These are phyloP conservation scores for Botryococcus braunii DNA, from an alignment of 163 green algal genomes.

Conservation along the genomic window DNA sequence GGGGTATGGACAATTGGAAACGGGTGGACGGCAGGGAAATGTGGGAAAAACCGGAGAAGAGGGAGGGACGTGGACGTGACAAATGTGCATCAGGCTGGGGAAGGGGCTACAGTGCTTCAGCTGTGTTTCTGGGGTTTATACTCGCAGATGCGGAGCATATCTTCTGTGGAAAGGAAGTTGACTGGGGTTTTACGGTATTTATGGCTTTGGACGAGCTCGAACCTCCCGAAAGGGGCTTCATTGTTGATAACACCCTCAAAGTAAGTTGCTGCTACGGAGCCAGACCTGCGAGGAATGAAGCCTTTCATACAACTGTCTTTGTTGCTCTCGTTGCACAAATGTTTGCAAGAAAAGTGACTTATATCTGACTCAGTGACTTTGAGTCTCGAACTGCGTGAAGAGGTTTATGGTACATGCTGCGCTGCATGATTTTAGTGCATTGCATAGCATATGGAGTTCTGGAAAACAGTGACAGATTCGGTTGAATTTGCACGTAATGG, in stretches of 20 bases:
- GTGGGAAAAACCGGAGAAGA: too few relatives aligned
- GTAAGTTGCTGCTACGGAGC: background rate
- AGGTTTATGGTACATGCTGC: background rate
- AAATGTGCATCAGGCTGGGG: too few relatives aligned
- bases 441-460: background rate
- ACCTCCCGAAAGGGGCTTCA: constrained; percentile 38
- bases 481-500: background rate
- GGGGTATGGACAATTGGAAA: too few relatives aligned
- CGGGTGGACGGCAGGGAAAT: too few relatives aligned
- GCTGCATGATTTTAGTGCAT: background rate
- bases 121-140: too few relatives aligned
- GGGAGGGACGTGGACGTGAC: too few relatives aligned
- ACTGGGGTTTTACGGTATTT: constrained; percentile 95
- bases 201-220: constrained; percentile 48
- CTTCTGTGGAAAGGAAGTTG: constrained; percentile 61
- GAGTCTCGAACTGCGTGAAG: too few relatives aligned
- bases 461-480: too few relatives aligned
- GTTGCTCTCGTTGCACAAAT: too few relatives aligned
- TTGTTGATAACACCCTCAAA: constrained; percentile 36
- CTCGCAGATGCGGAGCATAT: constrained; percentile 66
- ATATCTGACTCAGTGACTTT: background rate
- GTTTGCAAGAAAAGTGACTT: background rate
- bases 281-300: background rate
- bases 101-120: too few relatives aligned
- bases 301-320: background rate